phyloP scores from a whole-genome alignment of 2,329 filamentous ascomycete species.

The Calonectria montana region DNA sequence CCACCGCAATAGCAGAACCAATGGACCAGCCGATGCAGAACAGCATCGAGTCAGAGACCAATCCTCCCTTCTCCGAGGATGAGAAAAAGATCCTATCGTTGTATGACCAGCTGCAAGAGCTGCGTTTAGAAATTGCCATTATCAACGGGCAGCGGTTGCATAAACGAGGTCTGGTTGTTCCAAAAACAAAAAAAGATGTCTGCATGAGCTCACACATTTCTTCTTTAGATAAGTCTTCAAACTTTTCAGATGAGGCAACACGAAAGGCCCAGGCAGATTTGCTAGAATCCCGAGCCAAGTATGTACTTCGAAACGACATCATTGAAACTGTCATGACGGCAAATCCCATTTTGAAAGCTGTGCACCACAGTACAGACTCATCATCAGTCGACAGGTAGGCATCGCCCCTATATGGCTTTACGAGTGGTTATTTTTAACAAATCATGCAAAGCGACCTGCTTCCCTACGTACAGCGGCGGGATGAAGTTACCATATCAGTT shows the following conservation, averaged over 20 bases:
- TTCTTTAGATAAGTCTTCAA: constrained; percentile 37
- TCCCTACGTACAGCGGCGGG: constrained; percentile 74
- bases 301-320: constrained; percentile 76
- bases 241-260: constrained; percentile 61
- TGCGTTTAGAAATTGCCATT: constrained; percentile 78
- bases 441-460: constrained; percentile 68
- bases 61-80: constrained; percentile 70
- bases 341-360: constrained; percentile 81
- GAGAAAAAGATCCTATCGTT: constrained; percentile 76
- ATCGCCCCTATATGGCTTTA: background rate
- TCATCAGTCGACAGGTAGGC: constrained; percentile 75
- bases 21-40: constrained; percentile 43
- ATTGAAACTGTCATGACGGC: constrained; percentile 76
- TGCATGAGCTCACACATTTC: constrained; percentile 24
- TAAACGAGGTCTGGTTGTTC: constrained; percentile 46
- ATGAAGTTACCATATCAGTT: constrained; percentile 72
- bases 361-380: constrained; percentile 74
- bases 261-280: constrained; percentile 72
- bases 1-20: constrained; percentile 41
- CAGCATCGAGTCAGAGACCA: constrained; percentile 48
- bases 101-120: constrained; percentile 77
- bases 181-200: background rate
- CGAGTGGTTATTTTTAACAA: constrained; percentile 17
- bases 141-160: constrained; percentile 62
- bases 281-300: constrained; percentile 76